Conservation (phyloP, 2,329 filamentous ascomycete species). For the Trichophyton equinum region DNA sequence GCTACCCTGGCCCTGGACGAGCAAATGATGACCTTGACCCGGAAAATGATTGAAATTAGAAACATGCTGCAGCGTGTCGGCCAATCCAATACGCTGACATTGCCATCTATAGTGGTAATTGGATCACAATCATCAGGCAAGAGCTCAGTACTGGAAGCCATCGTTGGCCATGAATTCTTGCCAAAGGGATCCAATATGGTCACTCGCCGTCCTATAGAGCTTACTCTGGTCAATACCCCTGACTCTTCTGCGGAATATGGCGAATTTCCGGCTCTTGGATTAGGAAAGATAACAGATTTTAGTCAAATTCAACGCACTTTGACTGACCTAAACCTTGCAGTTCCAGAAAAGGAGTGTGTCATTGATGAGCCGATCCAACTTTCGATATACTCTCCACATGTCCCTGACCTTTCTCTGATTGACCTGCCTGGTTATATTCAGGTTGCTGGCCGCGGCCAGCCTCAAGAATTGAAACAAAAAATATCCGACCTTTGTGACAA, state of each 20-base stretch:
- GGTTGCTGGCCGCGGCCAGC: conserved; percentile 82
- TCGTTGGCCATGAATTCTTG: conserved; percentile 94
- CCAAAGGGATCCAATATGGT: conserved; percentile 99
- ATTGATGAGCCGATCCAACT: conserved; percentile 95
- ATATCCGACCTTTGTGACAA: conserved; percentile 95
- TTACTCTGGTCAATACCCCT: conserved; percentile 91
- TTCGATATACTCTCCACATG: conserved; percentile 86
- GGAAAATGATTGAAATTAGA: conserved; percentile 99
- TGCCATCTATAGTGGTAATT: conserved; percentile 98
- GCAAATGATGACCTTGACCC: conserved; percentile 98
- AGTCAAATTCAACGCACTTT: conserved; percentile 73
- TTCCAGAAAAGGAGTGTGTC: conserved; percentile 81
- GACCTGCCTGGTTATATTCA: conserved; percentile 97
- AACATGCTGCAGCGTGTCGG: conserved; percentile 83
- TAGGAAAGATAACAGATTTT: conserved; percentile 87
- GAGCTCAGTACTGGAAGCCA: conserved; percentile 90
- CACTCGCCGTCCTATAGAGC: conserved; percentile 83
- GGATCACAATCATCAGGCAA: conserved; percentile 97
- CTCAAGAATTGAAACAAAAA: conserved; percentile 82
- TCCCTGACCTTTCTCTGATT: conserved; percentile 89
- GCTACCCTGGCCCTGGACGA: conserved; percentile 71
- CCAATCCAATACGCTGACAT: conserved; percentile 72
- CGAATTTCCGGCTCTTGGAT: conserved; percentile 83
- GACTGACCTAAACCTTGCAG: conserved; percentile 87
- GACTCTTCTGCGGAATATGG: conserved; percentile 79